Conservation (phyloP, 441 rosid genomes). For the Adansonia rubrostipa region DNA sequence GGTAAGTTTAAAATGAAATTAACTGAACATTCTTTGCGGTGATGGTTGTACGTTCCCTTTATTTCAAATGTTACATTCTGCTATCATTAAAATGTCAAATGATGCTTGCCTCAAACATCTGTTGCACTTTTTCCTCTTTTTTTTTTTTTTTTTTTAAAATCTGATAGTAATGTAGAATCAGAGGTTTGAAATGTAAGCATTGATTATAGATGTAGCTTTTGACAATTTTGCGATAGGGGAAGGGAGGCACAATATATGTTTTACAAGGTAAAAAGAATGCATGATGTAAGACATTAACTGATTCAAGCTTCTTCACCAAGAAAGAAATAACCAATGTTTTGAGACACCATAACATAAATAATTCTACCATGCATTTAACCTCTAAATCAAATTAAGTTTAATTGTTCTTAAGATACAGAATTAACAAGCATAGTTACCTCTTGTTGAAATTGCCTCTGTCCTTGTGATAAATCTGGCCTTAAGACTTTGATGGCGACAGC, state of each 20-base stretch:
- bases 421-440: slow-evolving; percentile 31
- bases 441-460: slow-evolving; percentile 65
- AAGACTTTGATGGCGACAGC: slow-evolving; percentile 73
- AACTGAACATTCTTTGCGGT: neutral
- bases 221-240: too few relatives aligned
- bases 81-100: neutral
- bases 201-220: neutral
- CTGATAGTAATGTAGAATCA: neutral
- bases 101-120: neutral
- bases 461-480: slow-evolving; percentile 67
- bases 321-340: too few relatives aligned
- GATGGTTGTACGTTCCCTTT: neutral
- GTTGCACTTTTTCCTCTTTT: neutral
- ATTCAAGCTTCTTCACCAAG: too few relatives aligned
- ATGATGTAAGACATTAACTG: too few relatives aligned
- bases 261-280: too few relatives aligned
- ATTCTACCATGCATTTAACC: too few relatives aligned
- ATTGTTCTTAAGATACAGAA: neutral
- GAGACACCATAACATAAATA: too few relatives aligned
- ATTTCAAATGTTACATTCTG: neutral
- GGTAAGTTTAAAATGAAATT: neutral
- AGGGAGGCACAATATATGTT: too few relatives aligned
- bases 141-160: too few relatives aligned
- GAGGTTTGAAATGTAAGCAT: neutral
- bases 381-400: neutral